phyloP scores from a whole-genome alignment of 768 basidiomycete genomes.

The Rhizopogon salebrosus region DNA sequence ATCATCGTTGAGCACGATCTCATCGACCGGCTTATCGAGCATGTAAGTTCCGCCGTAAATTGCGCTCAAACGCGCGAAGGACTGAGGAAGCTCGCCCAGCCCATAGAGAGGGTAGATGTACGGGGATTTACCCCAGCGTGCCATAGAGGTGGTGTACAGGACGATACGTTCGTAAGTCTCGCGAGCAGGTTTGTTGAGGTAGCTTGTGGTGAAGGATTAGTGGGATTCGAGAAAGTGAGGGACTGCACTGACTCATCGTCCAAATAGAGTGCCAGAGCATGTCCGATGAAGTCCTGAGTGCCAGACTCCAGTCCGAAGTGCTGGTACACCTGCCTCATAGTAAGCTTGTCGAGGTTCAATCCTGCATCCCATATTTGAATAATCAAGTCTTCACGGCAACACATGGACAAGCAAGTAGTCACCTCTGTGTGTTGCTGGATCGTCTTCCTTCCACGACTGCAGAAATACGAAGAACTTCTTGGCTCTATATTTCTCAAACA shows the following conservation, averaged over 20 bases:
- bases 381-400: not conserved
- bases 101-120: constrained; percentile 99
- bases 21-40: constrained; percentile 93
- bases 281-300: constrained; percentile 98
- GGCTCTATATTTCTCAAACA: constrained; percentile 96
- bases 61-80: constrained; percentile 95
- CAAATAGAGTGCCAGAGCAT: constrained; percentile 97
- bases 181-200: constrained; percentile 88
- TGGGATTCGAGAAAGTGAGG: not conserved
- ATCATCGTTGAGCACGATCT: constrained; percentile 78
- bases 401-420: constrained; percentile 9
- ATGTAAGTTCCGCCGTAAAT: constrained; percentile 99
- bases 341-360: constrained; percentile 81
- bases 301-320: constrained; percentile 97
- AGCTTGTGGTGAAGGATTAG: constrained; percentile 45
- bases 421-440: constrained; percentile 97
- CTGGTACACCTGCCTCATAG: constrained; percentile 92
- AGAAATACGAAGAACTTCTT: constrained; percentile 99
- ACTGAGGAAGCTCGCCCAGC: constrained; percentile 97
- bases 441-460: constrained; percentile 92
- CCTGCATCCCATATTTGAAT: constrained; percentile 38
- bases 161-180: constrained; percentile 91
- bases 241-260: constrained; percentile 81
- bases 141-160: constrained; percentile 97
- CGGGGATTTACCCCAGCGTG: constrained; percentile 97